Percentiles rank a stretch among this genome's conserved stretches.
Conservation (phyloP, 2,329 filamentous ascomycete genomes). For the Biscogniauxia marginata region DNA sequence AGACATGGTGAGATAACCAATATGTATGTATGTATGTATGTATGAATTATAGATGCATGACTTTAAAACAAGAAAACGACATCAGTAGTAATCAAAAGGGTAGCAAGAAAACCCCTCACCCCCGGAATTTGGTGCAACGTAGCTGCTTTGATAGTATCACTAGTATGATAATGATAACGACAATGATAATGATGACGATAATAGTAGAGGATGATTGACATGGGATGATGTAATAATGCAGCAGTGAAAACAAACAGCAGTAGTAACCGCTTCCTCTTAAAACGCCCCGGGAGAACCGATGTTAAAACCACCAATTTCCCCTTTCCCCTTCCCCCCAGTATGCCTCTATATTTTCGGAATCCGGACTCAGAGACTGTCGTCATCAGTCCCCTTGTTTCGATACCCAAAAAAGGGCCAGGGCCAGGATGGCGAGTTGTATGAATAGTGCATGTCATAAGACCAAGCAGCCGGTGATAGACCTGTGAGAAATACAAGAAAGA, state of each 20-base stretch:
- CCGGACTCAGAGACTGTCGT: not conserved
- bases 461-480: slow-evolving; percentile 26
- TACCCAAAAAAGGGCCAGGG: not conserved
- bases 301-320: not conserved
- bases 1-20: too few species aligned
- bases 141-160: slow-evolving; percentile 23
- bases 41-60: too few species aligned
- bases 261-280: not conserved
- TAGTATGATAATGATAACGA: slow-evolving; percentile 22
- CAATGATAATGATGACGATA: slow-evolving; percentile 1
- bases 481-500: slow-evolving; percentile 13
- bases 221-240: slow-evolving; percentile 4
- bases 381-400: not conserved
- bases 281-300: not conserved
- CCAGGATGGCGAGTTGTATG: not conserved
- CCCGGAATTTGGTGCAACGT: too few species aligned
- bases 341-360: not conserved
- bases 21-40: too few species aligned
- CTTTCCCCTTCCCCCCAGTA: not conserved
- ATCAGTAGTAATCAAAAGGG: too few species aligned
- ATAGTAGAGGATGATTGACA: not conserved
- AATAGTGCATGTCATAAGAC: slow-evolving; percentile 21
- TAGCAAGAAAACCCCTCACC: too few species aligned
- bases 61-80: not conserved
- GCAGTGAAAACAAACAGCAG: not conserved